Conservation (phyloP, 2,329 filamentous ascomycete genomes). For the Ceratocystis lukuohia region DNA sequence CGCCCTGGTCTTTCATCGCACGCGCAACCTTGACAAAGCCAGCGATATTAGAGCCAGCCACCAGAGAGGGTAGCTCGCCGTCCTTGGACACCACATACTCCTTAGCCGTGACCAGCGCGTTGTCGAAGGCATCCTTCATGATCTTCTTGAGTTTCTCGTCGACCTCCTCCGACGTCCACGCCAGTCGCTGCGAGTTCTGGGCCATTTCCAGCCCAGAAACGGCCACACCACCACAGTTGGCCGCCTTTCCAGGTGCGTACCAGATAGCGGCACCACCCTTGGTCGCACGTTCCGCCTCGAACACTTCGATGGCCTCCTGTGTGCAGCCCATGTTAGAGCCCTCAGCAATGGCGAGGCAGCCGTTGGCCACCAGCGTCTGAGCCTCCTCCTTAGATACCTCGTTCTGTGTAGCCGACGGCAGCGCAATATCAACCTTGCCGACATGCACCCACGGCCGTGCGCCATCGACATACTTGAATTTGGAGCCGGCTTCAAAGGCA, state of each 20-base stretch:
- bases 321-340: constrained; percentile 99
- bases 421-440: constrained; percentile 76
- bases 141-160: constrained; percentile 82
- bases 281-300: constrained; percentile 64
- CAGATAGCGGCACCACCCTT: constrained; percentile 62
- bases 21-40: constrained; percentile 92
- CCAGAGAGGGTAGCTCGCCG: constrained; percentile 75
- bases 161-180: constrained; percentile 81
- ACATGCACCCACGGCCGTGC: constrained; percentile 86
- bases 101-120: constrained; percentile 77
- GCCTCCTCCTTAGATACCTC: constrained; percentile 91
- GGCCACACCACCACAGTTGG: constrained; percentile 93
- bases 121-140: constrained; percentile 89
- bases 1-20: constrained; percentile 92
- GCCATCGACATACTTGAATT: constrained; percentile 77
- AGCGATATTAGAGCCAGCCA: constrained; percentile 92
- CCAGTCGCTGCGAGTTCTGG: constrained; percentile 80
- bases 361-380: constrained; percentile 60
- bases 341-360: constrained; percentile 79
- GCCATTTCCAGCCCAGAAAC: constrained; percentile 98
- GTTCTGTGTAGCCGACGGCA: constrained; percentile 93
- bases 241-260: constrained; percentile 95
- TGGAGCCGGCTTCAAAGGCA: constrained; percentile 49
- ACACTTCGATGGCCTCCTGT: constrained; percentile 83
- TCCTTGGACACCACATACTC: constrained; percentile 69